These are phyloP conservation scores for Cordyceps tenuipes DNA, from an alignment of 2,329 filamentous ascomycete species.

Conservation along the genomic window DNA sequence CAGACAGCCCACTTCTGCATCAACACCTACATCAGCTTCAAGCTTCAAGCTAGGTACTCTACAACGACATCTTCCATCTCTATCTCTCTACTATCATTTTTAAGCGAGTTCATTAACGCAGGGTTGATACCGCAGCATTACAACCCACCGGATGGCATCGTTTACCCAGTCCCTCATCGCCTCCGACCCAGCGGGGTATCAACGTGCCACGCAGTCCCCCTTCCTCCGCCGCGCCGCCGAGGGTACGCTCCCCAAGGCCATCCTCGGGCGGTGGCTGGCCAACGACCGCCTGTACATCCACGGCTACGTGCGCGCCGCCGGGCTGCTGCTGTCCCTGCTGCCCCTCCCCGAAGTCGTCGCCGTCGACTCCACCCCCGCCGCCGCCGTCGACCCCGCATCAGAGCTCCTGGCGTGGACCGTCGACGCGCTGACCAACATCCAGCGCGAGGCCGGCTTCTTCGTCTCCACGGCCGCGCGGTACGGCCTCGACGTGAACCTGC, in stretches of 20 bases:
- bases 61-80: too few species aligned
- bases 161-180: slow-evolving; percentile 46
- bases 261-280: slow-evolving; percentile 58
- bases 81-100: too few species aligned
- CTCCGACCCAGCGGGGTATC: slow-evolving; percentile 28
- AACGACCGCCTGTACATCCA: slow-evolving; percentile 66
- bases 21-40: not conserved
- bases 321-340: slow-evolving; percentile 54
- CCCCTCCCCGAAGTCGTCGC: slow-evolving; percentile 36
- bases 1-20: not conserved
- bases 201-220: slow-evolving; percentile 54
- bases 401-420: slow-evolving; percentile 55
- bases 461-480: slow-evolving; percentile 54
- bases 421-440: slow-evolving; percentile 56
- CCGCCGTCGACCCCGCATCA: slow-evolving; percentile 33
- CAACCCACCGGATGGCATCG: slow-evolving; percentile 18
- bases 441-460: slow-evolving; percentile 60
- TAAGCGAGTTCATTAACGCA: too few species aligned
- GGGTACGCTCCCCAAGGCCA: slow-evolving; percentile 47
- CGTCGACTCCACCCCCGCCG: not conserved
- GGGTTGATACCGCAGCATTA: too few species aligned
- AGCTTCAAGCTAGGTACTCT: not conserved
- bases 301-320: slow-evolving; percentile 59
- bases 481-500: slow-evolving; percentile 40
- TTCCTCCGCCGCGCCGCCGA: slow-evolving; percentile 59